Base-by-base conservation (phyloP, 805 yeast genomes). In the Metschnikowia vanudenii region DNA sequence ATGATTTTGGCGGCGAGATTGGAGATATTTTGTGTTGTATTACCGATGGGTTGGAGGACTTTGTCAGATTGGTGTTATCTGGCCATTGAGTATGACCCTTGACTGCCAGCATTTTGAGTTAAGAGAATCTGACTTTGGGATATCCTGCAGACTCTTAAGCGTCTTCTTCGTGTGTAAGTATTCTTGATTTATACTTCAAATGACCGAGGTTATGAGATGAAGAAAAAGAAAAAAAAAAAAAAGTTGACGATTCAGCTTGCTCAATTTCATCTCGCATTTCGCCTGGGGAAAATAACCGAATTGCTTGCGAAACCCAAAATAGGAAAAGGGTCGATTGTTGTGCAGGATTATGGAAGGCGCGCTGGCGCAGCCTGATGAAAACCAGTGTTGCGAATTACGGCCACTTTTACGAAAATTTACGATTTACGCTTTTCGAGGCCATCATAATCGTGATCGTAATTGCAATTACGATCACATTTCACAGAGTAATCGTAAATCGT, bases 221-320 rank as follows among this genome's bases (percentile, higher is more conserved):
- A 17, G 20, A 33, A 33, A 16, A 33, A 16, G n/a, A 33, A 17
- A 17, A 5, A 16, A 32, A 32, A 32, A 30, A 31, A 31, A 31
- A 31, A 11, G 18, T 31, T 31, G 34, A 31, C 34, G 18, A 16
- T 14, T 10, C 36, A 7, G 28, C 28, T 26, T 26, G 28, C 28
- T 26, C 28, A 26, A 20, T 39, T 18, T 20, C 37, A 46, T 37
- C 40, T 41, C 43, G 40, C 37, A 37, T 11, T 17, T 9, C 40
- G 30, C 29, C 28, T 18, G 44, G 39, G 29, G 38, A 35, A 17
- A 33, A 33, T 19, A n/a, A 11, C 24, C 32, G 26, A 34, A 17
- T 50, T 51, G 53, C 53, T 50, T 50, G 53, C 49, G 47, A 46
- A 50, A 37, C n/a, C 50, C 41, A n/a, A 14, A 44, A 16, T 28